Evolutionary conservation across 257 asterid genomes (phyloP), one percentile per base, ranked within the genome.

Genomic region (Solanum neorickii): DNA sequence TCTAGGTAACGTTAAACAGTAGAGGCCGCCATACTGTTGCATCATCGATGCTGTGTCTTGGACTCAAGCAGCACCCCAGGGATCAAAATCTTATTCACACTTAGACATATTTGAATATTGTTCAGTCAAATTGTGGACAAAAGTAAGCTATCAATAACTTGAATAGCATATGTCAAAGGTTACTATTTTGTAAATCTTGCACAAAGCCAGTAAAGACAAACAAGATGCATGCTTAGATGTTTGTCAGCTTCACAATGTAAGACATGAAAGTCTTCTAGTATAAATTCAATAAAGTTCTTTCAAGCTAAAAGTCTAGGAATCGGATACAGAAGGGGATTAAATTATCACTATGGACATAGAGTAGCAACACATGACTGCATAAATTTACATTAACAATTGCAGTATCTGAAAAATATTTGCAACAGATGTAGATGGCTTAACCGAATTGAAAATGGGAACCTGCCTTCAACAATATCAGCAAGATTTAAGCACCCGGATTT

Each of bases 401-500:
- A 52, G 70, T 33, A 49, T 82, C 85, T 47, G 27, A 49, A 49
- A 82, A 82, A 20, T 20, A 78, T 47, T 80, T 47, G 44, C 85
- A 80, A 31, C 68, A 46, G 16, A 52, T 80, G 20, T 25, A 78
- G 39, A 80, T 46, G 20, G 42, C 27, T 80, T 29, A 31, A 49
- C 21, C 35, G 21, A 52, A 70, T 86, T 73, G 85, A 46, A 80
- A 70, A 91, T 2, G 73, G 85, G 86, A 90, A 82, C 97, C 72
- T 93, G 87, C 99, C 99, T 96, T 97, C 99, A 90, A 94, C 94
- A 88, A 93, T 93, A 90, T 97, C 99, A 62, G 91, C 82, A 68
- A 96, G 97, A 91, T 90, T 95, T 87, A 97, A 91, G 93, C 99
- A 94, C 86, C 99, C 99, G 62, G 99, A 93, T 89, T 93, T 94